These are phyloP conservation scores for Pseudogymnoascus sp. DNA, from an alignment of 2,329 filamentous ascomycete species.

Conservation along the genomic window DNA sequence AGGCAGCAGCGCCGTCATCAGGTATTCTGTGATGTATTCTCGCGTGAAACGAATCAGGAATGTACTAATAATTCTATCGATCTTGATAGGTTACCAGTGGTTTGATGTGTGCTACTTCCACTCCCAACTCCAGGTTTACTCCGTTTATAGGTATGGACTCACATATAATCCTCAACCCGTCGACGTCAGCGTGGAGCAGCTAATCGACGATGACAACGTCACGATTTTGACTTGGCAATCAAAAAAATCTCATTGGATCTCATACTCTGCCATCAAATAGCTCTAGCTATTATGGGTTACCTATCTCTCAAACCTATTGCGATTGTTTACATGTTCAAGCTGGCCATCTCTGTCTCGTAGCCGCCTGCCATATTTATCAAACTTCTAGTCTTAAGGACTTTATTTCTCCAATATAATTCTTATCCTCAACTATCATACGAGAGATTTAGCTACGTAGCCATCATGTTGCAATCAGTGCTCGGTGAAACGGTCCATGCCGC, in stretches of 20 bases:
- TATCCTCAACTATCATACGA: neutral
- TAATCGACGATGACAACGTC: neutral
- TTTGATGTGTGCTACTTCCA: neutral
- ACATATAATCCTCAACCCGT: neutral
- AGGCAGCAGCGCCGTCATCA: neutral
- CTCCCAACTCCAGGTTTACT: too few relatives aligned
- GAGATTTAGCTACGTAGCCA: neutral
- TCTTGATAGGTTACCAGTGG: neutral
- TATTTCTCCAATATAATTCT: neutral
- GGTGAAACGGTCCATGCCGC: conserved; percentile 1
- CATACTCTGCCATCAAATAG: neutral
- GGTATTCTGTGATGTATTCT: neutral
- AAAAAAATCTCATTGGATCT: neutral
- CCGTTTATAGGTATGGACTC: neutral
- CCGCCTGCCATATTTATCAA: neutral
- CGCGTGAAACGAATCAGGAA: neutral
- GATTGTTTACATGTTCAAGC: neutral
- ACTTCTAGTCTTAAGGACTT: neutral
- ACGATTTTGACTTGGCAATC: neutral
- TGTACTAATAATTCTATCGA: neutral
- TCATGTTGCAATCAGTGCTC: conserved; percentile 7
- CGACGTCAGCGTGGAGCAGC: neutral
- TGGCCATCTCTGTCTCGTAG: neutral
- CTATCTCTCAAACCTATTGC: neutral
- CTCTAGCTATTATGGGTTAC: neutral